These are phyloP conservation scores for Cordyceps militaris DNA, from an alignment of 2,329 filamentous ascomycete genomes.

Conservation along the genomic window DNA sequence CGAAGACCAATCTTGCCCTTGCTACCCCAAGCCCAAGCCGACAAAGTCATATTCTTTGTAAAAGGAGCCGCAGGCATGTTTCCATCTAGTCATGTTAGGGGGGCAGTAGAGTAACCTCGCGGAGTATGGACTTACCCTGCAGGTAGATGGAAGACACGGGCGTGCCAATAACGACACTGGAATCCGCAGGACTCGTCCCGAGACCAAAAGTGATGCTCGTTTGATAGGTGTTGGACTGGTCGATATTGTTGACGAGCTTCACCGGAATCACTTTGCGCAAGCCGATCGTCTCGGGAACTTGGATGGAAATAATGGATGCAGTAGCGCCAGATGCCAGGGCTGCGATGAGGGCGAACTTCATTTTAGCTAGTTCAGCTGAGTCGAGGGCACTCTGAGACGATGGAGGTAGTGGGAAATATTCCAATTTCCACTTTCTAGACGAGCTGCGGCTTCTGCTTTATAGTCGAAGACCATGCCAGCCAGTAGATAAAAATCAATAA, in stretches of 20 bases:
- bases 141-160: conserved; percentile 3
- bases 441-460: background rate
- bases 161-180: background rate
- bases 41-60: background rate
- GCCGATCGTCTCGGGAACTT: background rate
- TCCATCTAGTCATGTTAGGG: background rate
- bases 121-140: background rate
- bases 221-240: conserved; percentile 4
- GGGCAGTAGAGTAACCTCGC: background rate
- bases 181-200: background rate
- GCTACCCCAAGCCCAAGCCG: background rate
- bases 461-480: background rate
- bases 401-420: background rate
- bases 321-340: background rate
- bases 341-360: background rate
- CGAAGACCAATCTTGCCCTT: background rate
- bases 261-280: background rate
- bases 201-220: background rate
- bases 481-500: background rate
- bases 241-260: conserved; percentile 8
- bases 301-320: background rate
- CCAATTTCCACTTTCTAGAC: background rate
- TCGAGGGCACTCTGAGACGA: background rate
- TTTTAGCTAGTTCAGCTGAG: background rate
- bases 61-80: background rate